Conservation (phyloP, 495 filamentous ascomycete genomes). For the Friedmanniomyces simplex region DNA sequence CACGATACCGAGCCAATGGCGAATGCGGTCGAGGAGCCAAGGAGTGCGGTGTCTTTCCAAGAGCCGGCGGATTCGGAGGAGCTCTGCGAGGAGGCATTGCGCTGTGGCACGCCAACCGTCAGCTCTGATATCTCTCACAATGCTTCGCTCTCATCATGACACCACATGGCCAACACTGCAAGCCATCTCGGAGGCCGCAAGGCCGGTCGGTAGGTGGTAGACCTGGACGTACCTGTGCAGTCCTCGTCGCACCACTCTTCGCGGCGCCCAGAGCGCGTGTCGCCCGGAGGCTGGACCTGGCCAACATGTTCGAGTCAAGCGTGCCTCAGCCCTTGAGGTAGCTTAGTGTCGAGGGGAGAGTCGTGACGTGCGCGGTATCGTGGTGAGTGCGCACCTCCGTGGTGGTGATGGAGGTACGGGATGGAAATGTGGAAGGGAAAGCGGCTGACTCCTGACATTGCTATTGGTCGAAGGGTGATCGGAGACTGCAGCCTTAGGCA, state of each 20-base stretch:
- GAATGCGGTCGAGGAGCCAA: slow-evolving; percentile 67
- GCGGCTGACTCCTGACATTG: too few species aligned
- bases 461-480: too few species aligned
- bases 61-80: slow-evolving; percentile 47
- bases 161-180: background rate
- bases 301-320: slow-evolving; percentile 52
- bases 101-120: slow-evolving; percentile 35
- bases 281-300: slow-evolving; percentile 70
- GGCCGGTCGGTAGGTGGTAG: slow-evolving; percentile 9
- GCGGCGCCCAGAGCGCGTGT: slow-evolving; percentile 66
- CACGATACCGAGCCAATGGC: slow-evolving; percentile 81
- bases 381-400: background rate
- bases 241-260: slow-evolving; percentile 48
- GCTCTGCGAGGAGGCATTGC: slow-evolving; percentile 51
- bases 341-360: background rate
- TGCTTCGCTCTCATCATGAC: background rate
- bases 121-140: slow-evolving; percentile 22
- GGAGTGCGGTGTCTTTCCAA: slow-evolving; percentile 65
- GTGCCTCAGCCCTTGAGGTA: slow-evolving; percentile 16
- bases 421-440: background rate
- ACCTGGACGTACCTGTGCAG: slow-evolving; percentile 46
- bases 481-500: too few species aligned
- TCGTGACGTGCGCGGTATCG: background rate
- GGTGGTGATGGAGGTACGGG: background rate
- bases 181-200: background rate